phyloP scores from a whole-genome alignment of 2,329 filamentous ascomycete genomes.

The Ophiocordyceps camponoti-floridani region DNA sequence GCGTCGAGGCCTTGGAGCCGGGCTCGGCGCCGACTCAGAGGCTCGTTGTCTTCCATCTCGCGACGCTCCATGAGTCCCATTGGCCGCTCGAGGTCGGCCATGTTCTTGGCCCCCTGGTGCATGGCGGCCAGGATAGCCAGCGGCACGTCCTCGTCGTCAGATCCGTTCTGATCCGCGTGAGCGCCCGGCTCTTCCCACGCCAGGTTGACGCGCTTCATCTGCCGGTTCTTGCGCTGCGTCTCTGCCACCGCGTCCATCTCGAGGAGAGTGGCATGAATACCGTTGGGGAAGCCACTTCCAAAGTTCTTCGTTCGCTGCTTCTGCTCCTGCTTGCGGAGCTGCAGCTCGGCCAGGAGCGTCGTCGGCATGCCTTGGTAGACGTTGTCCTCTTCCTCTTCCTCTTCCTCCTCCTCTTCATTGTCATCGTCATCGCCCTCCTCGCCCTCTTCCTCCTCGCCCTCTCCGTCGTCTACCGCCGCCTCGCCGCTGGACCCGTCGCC shows the following conservation, averaged over 20 bases:
- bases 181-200: slow-evolving; percentile 67
- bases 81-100: slow-evolving; percentile 42
- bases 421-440: slow-evolving; percentile 3
- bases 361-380: slow-evolving; percentile 58
- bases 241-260: slow-evolving; percentile 84
- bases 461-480: slow-evolving; percentile 5
- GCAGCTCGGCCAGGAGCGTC: slow-evolving; percentile 80
- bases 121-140: slow-evolving; percentile 59
- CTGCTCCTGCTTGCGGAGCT: slow-evolving; percentile 77
- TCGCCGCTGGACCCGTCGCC: too few relatives aligned
- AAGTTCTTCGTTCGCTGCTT: slow-evolving; percentile 54
- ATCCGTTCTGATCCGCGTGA: slow-evolving; percentile 23
- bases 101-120: slow-evolving; percentile 30
- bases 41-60: slow-evolving; percentile 83
- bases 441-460: slow-evolving; percentile 9
- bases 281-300: slow-evolving; percentile 44
- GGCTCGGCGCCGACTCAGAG: slow-evolving; percentile 58
- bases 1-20: slow-evolving; percentile 50
- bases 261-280: slow-evolving; percentile 80
- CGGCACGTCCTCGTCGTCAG: slow-evolving; percentile 71
- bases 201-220: slow-evolving; percentile 61
- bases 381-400: slow-evolving; percentile 23
- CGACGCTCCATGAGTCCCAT: slow-evolving; percentile 63
- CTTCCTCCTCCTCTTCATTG: slow-evolving; percentile 21
- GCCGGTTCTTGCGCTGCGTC: slow-evolving; percentile 57